These are phyloP conservation scores for Macrotyloma uniflorum DNA, from an alignment of 306 rosid species.

Conservation along the genomic window DNA sequence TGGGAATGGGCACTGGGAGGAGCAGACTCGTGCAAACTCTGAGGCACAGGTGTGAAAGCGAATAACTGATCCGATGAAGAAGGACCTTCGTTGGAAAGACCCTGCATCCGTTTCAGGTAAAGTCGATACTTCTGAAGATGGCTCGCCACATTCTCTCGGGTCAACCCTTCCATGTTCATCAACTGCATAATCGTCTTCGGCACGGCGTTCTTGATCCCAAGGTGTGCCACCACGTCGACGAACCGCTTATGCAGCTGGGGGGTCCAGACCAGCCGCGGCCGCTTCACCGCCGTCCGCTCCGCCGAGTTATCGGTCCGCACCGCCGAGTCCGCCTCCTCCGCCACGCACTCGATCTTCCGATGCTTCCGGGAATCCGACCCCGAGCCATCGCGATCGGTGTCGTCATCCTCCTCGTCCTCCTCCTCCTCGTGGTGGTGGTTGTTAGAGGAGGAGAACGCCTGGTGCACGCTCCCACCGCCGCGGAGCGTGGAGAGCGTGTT, in stretches of 20 bases:
- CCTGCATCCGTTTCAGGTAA: constrained; percentile 85
- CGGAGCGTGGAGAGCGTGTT: constrained; percentile 71
- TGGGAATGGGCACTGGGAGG: constrained; percentile 36
- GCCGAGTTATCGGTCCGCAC: constrained; percentile 33
- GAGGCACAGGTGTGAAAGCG: constrained; percentile 78
- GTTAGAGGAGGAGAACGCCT: constrained; percentile 53
- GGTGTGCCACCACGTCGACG: constrained; percentile 87
- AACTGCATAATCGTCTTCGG: constrained; percentile 93
- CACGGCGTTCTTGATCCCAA: constrained; percentile 90
- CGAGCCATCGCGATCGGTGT: constrained; percentile 50
- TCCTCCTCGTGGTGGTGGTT: constrained; percentile 22
- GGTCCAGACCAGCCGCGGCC: constrained; percentile 90
- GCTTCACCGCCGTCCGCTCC: constrained; percentile 48
- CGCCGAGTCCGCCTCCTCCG: constrained; percentile 68
- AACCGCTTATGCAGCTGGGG: constrained; percentile 92
- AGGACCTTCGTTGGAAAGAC: constrained; percentile 66
- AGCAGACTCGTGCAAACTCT: constrained; percentile 62
- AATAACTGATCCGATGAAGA: constrained; percentile 78
- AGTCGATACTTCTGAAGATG: constrained; percentile 94
- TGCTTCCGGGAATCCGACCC: constrained; percentile 65
- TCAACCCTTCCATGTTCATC: constrained; percentile 96
- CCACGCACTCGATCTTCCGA: constrained; percentile 60
- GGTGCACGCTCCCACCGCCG: constrained; percentile 31
- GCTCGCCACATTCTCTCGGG: constrained; percentile 93
- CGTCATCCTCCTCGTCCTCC: constrained; percentile 50